phyloP scores from a whole-genome alignment of 192 early-diverging fungal genomes.

The Mortierella alpina region DNA sequence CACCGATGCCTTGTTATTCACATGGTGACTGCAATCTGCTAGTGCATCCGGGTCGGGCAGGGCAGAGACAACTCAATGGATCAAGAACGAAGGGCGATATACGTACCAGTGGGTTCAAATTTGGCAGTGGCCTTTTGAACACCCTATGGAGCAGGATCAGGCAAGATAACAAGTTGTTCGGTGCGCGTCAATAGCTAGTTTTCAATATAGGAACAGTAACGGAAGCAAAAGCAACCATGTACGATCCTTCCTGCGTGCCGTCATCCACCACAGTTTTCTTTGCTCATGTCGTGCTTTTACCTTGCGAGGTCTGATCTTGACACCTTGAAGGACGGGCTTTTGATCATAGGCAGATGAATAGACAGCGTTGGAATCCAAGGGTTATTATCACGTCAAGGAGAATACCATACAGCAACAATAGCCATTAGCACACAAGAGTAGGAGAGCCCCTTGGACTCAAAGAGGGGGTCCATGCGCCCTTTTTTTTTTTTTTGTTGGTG shows the following conservation, averaged over 20 bases:
- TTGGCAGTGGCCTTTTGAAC: conserved; percentile 75
- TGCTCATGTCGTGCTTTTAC: conserved; percentile 32
- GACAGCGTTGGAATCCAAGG: not conserved
- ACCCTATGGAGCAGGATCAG: conserved; percentile 51
- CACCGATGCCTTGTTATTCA: not conserved
- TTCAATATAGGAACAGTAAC: no score
- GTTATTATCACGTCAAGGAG: not conserved
- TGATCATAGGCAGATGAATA: not conserved
- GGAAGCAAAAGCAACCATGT: not conserved
- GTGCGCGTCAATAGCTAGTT: no score
- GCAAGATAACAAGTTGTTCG: no score
- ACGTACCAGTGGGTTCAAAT: conserved; percentile 71
- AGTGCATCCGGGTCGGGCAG: conserved; percentile 3
- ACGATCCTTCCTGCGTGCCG: no score
- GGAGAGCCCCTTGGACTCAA: conserved; percentile 13
- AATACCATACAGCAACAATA: not conserved
- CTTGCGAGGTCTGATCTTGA: conserved; percentile 75
- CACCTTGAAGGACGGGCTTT: conserved; percentile 73
- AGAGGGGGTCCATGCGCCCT: conserved; percentile 16
- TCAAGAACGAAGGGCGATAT: not conserved
- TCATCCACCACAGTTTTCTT: no score
- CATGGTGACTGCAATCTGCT: not conserved
- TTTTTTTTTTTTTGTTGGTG: not conserved
- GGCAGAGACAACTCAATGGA: no score
- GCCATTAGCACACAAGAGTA: not conserved